phyloP scores from a whole-genome alignment of 2,329 filamentous ascomycete genomes.

The Erysiphe pulchra region DNA sequence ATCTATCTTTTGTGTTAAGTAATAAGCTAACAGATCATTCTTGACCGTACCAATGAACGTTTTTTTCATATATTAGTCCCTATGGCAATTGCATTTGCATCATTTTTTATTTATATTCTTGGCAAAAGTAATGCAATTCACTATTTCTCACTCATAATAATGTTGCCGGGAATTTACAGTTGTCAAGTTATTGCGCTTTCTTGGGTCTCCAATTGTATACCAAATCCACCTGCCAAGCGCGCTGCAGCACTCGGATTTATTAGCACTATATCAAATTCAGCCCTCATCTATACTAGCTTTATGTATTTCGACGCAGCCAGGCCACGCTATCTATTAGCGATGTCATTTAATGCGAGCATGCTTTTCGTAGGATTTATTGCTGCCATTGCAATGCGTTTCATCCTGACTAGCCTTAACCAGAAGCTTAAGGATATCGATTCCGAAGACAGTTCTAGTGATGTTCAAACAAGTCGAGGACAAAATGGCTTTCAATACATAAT shows the following conservation, averaged over 20 bases:
- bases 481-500: neutral
- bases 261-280: constrained; percentile 45
- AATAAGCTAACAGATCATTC: neutral
- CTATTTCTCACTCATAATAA: constrained; percentile 48
- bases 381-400: constrained; percentile 33
- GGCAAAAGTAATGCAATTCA: constrained; percentile 33
- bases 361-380: constrained; percentile 35
- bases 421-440: constrained; percentile 32
- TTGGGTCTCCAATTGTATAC: constrained; percentile 56
- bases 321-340: constrained; percentile 19
- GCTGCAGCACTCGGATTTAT: constrained; percentile 49
- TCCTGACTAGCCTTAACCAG: constrained; percentile 39
- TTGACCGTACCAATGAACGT: constrained; percentile 41
- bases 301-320: constrained; percentile 29
- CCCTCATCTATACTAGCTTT: constrained; percentile 43
- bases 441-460: neutral
- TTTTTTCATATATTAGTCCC: constrained; percentile 42
- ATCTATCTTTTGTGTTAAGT: neutral
- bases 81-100: constrained; percentile 30
- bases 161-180: constrained; percentile 37
- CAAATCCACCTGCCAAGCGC: constrained; percentile 36
- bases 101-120: constrained; percentile 41
- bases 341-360: constrained; percentile 42
- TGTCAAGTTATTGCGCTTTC: constrained; percentile 41
- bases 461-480: neutral